Base-by-base conservation (phyloP, 2,329 filamentous ascomycete species). In the Exophiala oligosperma region DNA sequence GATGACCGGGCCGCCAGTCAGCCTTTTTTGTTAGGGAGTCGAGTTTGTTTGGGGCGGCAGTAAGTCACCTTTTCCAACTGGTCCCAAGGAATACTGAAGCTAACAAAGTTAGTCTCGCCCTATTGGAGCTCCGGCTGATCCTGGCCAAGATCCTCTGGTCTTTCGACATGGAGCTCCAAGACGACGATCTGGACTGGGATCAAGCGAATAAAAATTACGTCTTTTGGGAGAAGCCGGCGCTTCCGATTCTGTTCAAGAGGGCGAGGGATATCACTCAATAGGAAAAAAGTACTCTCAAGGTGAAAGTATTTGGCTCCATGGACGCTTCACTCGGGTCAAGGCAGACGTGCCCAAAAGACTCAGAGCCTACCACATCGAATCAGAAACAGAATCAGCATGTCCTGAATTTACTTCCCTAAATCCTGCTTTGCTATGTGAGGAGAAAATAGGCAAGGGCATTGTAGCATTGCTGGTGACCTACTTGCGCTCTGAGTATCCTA, bases 41-140 rank as follows among this genome's bases (percentile, higher is more conserved):
- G 69, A 2, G 68, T 66, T 32, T 71, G 68, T 41, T 55, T 71
- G 5, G 69, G 70, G 14, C 67, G 54, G 47, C 69, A 70, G 68
- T 70, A 56, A 52, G 65, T 56, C 12, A 17, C 17, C 17, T 17
- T 17, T 17, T 17, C 17, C 17, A 17, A 17, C 17, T 17, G 17
- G 17, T 17, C 17, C 17, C 17, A 17, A 17, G 17, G 17, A 17
- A 17, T 17, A 17, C 17, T 17, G 46, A 38, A 32, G 17, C 7
- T 32, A 26, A 21, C 6, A 7, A 24, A 17, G 17, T 24, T 35
- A 57, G 55, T 38, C 55, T 57, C 6, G 55, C 55, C n/a, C 12
- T 53, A 40, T 14, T 49, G 8, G 55, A 57, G 51, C 65, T 71
- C 59, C 63, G 65, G 3, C 51, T 71, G 6, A 67, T 71, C 41